phyloP scores from a whole-genome alignment of 352 stramenopile genomes.

The Aphanomyces euteiches region DNA sequence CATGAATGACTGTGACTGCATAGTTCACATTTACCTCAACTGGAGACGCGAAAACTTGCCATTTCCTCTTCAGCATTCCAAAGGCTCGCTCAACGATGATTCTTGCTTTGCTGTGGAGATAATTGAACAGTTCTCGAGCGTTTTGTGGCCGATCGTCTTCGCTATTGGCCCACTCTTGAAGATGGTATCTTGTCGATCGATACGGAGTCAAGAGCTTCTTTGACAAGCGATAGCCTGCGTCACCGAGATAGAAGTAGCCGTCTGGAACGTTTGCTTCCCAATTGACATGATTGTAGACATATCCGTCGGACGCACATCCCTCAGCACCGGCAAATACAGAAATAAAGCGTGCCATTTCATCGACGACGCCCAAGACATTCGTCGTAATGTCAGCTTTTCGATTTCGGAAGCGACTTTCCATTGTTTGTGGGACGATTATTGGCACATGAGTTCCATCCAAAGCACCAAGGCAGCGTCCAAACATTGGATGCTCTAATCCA shows the following conservation, averaged over 20 bases:
- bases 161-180: not conserved
- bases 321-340: not conserved
- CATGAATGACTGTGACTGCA: not conserved
- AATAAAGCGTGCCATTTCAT: not conserved
- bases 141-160: not conserved
- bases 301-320: not conserved
- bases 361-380: not conserved
- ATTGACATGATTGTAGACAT: not conserved
- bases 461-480: not conserved
- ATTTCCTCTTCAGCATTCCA: not conserved
- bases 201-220: not conserved
- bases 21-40: not conserved
- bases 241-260: slow-evolving; percentile 1
- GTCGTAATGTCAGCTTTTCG: not conserved
- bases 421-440: not conserved
- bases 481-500: not conserved
- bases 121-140: not conserved
- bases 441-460: not conserved
- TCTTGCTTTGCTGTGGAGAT: not conserved
- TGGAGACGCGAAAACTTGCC: not conserved
- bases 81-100: not conserved
- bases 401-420: slow-evolving; percentile 4
- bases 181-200: not conserved
- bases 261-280: not conserved
- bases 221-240: slow-evolving; percentile 1